phyloP scores from a whole-genome alignment of 768 basidiomycete genomes.

The Austroboletus eburneus region DNA sequence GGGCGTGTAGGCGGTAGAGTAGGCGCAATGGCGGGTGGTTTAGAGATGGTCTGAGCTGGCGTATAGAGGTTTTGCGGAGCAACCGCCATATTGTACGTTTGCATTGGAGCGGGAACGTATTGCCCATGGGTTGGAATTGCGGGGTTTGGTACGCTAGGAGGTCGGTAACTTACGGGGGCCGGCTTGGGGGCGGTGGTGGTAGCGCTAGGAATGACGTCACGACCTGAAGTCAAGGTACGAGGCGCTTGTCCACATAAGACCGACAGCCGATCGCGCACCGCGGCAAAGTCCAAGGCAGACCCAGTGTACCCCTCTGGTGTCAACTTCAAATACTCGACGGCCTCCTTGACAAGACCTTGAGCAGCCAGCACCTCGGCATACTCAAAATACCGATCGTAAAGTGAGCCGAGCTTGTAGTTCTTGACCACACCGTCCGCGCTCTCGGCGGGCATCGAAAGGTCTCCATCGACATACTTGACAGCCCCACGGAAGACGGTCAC shows the following conservation, averaged over 20 bases:
- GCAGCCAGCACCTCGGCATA: slow-evolving; percentile 90
- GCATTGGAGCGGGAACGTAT: slow-evolving; percentile 17
- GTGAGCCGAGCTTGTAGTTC: slow-evolving; percentile 74
- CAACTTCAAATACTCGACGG: slow-evolving; percentile 70
- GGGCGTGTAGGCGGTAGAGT: slow-evolving; percentile 43
- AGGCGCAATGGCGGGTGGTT: slow-evolving; percentile 39
- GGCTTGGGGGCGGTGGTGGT: slow-evolving; percentile 21
- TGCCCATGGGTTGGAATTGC: slow-evolving; percentile 16
- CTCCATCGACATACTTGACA: slow-evolving; percentile 71
- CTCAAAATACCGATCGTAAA: slow-evolving; percentile 95
- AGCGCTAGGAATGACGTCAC: slow-evolving; percentile 23
- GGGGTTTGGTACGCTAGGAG: slow-evolving; percentile 31
- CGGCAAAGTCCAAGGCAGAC: slow-evolving; percentile 40
- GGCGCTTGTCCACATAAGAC: slow-evolving; percentile 31
- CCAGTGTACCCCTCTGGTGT: slow-evolving; percentile 79
- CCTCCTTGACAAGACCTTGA: slow-evolving; percentile 86
- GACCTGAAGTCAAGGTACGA: slow-evolving; percentile 26
- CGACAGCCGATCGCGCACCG: slow-evolving; percentile 45
- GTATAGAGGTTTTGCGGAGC: slow-evolving; percentile 5
- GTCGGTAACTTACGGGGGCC: not conserved
- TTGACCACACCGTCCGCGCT: slow-evolving; percentile 42
- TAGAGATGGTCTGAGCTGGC: slow-evolving; percentile 29
- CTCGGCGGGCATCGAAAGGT: slow-evolving; percentile 44
- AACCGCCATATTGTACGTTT: not conserved
- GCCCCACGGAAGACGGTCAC: slow-evolving; percentile 92